Evolutionary conservation across 176 grass and related monocot species (phyloP), one percentile per base, ranked within the genome.

Genomic region (Bromus sterilis): DNA sequence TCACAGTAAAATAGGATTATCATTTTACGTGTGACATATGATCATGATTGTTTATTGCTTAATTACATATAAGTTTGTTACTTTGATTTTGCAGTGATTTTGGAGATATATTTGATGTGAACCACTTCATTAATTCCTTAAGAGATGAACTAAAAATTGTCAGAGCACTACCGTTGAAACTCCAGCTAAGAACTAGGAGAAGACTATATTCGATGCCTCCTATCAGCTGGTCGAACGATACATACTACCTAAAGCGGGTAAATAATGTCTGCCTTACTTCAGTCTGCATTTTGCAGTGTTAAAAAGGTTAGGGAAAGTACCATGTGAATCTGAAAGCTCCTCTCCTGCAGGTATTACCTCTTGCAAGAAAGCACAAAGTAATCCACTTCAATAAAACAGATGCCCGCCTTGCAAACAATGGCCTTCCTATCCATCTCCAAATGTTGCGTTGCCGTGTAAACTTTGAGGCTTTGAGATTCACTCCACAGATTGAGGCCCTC

Each of bases 141-240:
- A 93, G 96, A 88, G 93, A 99, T 60, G 93, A 99, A 58, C 86
- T 99, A 31, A 93, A 82, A 87, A 99, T 99, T 84, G 91, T 99
- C 68, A 99, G 76, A 85, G 64, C 53, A 40, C 89, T 99, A 2
- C 96, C 96, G 7, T 40, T 83, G 44, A 99, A 99, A 82, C 87
- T 95, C 66, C 69, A 84, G 58, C 77, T 82, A 78, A 86, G 44
- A 78, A 86, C 74, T 60, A 86, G 82, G 56, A 85, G 61, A 80
- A 80, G 56, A 80, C 82, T 86, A 44, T 85, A 95, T 66, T 93
- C 93, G 13, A 91, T 99, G 89, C 91, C 91, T 79, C 96, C 96
- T 29, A 42, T 95, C 56, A 99, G 96, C 76, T 99, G 96, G 96
- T 99, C 96, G 11, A 95, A 86, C 75, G 87, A 93, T 78, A 93